phyloP scores from a whole-genome alignment of 176 grass and related monocot genomes.

The Aegilops bicornis region DNA sequence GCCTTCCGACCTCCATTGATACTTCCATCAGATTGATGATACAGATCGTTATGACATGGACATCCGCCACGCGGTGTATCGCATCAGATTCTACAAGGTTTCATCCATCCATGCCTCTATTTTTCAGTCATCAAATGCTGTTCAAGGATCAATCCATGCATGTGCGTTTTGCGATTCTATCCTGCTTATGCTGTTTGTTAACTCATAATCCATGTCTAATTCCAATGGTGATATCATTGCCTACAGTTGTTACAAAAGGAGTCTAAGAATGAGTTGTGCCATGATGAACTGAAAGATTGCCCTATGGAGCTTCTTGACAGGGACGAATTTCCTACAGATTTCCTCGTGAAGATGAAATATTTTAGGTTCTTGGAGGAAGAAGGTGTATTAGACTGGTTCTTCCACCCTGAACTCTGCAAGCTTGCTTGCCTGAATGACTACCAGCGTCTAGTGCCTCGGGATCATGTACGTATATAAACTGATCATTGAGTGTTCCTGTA shows the following conservation, averaged over 20 bases:
- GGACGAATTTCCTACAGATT: not conserved
- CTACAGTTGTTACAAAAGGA: not conserved
- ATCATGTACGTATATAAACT: slow-evolving; percentile 6
- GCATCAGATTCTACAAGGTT: slow-evolving; percentile 28
- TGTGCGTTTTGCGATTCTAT: not conserved
- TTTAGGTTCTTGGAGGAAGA: not conserved
- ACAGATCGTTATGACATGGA: not conserved
- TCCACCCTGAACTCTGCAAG: not conserved
- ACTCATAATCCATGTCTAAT: not conserved
- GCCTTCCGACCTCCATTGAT: not conserved
- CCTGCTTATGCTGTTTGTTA: not conserved
- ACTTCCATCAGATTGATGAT: not conserved
- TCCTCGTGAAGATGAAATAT: not conserved
- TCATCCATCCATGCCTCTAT: not conserved
- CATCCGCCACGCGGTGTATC: not conserved
- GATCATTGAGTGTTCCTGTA: not conserved
- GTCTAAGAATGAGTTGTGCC: not conserved
- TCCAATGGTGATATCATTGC: not conserved
- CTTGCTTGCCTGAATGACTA: slow-evolving; percentile 26
- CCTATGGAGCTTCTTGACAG: not conserved
- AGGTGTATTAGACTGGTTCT: slow-evolving; percentile 9
- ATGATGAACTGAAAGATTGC: not conserved
- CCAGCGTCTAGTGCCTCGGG: slow-evolving; percentile 22
- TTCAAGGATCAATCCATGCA: not conserved
- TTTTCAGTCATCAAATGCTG: not conserved